Percentiles rank a stretch among this genome's conserved stretches.
phyloP scores from a whole-genome alignment of 176 grass and related monocot genomes.

The Typha latifolia region DNA sequence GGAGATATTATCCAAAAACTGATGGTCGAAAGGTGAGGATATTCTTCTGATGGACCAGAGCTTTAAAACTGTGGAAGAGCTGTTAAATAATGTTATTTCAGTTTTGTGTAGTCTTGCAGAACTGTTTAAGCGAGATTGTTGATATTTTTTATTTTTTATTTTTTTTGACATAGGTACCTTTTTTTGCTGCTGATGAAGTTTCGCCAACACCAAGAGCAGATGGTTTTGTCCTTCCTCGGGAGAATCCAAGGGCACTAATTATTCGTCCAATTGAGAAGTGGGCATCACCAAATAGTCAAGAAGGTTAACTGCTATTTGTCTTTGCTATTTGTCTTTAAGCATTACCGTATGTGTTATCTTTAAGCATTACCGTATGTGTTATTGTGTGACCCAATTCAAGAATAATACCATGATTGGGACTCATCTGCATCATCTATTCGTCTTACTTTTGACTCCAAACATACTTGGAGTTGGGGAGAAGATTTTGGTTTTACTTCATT shows the following conservation, averaged over 20 bases:
- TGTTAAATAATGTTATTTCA: no score
- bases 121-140: neutral
- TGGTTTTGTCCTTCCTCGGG: conserved; percentile 82
- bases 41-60: neutral
- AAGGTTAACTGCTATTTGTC: no score
- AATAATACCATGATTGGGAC: no score
- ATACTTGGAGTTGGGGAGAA: no score
- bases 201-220: conserved; percentile 72
- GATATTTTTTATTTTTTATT: neutral
- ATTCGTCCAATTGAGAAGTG: conserved; percentile 80
- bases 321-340: no score
- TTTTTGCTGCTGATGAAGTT: conserved; percentile 65
- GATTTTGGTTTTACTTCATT: no score
- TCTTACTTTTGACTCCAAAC: no score
- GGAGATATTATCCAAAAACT: conserved; percentile 61
- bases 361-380: no score
- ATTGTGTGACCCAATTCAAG: no score
- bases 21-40: conserved; percentile 55
- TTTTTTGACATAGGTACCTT: conserved; percentile 43
- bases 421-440: no score
- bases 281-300: conserved; percentile 24
- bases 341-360: no score
- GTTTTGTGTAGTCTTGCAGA: neutral
- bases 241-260: conserved; percentile 84
- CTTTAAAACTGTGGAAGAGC: neutral